These are phyloP conservation scores for Russula emetica DNA, from an alignment of 768 basidiomycete genomes.

Conservation along the genomic window DNA sequence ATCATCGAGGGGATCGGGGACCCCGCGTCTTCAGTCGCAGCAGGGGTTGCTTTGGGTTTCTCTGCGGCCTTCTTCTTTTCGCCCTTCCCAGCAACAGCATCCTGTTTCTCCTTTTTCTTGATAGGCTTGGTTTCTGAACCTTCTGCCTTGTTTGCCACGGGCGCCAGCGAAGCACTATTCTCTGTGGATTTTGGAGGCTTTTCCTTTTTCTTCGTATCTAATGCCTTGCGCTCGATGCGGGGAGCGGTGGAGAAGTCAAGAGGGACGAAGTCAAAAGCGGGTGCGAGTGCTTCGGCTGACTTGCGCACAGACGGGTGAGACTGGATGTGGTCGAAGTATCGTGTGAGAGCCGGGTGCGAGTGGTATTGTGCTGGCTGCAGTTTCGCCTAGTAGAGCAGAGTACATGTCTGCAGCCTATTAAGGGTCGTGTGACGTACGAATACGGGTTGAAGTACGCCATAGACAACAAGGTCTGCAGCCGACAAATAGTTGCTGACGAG, in stretches of 20 bases:
- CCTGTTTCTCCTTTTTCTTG: slow-evolving; percentile 45
- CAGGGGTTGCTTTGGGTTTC: slow-evolving; percentile 30
- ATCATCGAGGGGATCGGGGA: slow-evolving; percentile 94
- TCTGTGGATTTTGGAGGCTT: slow-evolving; percentile 43
- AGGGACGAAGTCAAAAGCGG: slow-evolving; percentile 51
- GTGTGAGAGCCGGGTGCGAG: slow-evolving; percentile 73
- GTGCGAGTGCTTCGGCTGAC: slow-evolving; percentile 48
- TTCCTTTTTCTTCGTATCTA: slow-evolving; percentile 74
- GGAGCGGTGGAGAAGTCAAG: slow-evolving; percentile 80
- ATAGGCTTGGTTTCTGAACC: slow-evolving; percentile 34
- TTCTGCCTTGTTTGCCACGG: slow-evolving; percentile 53
- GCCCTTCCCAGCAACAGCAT: slow-evolving; percentile 40
- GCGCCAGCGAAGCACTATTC: slow-evolving; percentile 28
- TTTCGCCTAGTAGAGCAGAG: slow-evolving; percentile 55
- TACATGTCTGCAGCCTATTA: background rate
- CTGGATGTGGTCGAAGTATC: slow-evolving; percentile 96
- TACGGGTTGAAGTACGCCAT: slow-evolving; percentile 79
- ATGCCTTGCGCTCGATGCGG: slow-evolving; percentile 62
- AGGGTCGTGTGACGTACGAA: slow-evolving; percentile 49
- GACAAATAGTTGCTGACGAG: slow-evolving; percentile 80
- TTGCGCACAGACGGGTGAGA: slow-evolving; percentile 56
- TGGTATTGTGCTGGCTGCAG: slow-evolving; percentile 71
- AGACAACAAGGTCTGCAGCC: slow-evolving; percentile 86
- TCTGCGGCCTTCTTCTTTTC: slow-evolving; percentile 37
- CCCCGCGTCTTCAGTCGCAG: slow-evolving; percentile 58